Evolutionary conservation across 768 basidiomycete genomes (phyloP).

Genomic region (Cystofilobasidium capitatum): DNA sequence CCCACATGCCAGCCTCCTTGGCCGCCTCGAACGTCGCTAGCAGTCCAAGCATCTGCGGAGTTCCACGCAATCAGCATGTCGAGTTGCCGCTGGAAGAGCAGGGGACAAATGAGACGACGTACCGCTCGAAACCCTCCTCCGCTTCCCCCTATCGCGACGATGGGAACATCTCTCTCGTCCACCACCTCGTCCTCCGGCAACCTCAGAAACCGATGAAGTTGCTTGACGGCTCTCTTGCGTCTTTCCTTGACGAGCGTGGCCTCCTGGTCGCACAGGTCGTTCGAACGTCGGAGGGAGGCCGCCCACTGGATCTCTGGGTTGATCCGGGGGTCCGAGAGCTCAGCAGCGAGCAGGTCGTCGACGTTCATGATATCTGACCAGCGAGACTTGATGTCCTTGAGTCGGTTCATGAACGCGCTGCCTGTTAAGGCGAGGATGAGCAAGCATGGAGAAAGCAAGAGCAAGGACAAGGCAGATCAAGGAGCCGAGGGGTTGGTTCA

Average conservation of each 20-base stretch:
- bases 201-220: conserved; percentile 19
- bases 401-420: conserved; percentile 4
- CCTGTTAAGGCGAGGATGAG: conserved; percentile 13
- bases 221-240: conserved; percentile 18
- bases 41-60: conserved; percentile 14
- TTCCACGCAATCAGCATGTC: background rate
- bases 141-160: conserved; percentile 26
- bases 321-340: conserved; percentile 20
- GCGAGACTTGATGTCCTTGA: conserved; percentile 22
- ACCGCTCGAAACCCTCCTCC: conserved; percentile 28
- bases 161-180: conserved; percentile 25
- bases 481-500: background rate
- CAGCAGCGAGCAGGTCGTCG: conserved; percentile 20
- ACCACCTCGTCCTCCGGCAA: conserved; percentile 26
- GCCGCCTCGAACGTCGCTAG: conserved; percentile 22
- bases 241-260: conserved; percentile 18
- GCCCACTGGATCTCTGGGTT: conserved; percentile 24
- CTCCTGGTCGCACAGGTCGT: conserved; percentile 24
- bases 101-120: background rate
- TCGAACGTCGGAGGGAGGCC: conserved; percentile 9
- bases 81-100: background rate
- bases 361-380: conserved; percentile 25
- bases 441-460: background rate
- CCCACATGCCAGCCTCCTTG: conserved; percentile 29
- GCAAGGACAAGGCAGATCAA: background rate